Base-by-base conservation (phyloP, 2,329 filamentous ascomycete genomes). In the Leptographium procerum region DNA sequence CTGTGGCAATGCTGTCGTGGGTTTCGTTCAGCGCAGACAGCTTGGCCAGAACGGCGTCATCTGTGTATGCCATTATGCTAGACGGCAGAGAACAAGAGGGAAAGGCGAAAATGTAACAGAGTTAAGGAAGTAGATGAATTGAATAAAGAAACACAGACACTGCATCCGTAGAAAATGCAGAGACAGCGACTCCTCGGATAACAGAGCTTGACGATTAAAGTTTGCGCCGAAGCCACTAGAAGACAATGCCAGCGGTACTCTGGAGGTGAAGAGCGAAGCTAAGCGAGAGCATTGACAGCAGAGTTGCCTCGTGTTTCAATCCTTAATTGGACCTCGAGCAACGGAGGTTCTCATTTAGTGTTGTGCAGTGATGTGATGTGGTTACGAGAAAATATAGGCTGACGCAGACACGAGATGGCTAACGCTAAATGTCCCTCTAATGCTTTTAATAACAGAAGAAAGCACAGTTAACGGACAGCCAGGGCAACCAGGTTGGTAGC, bases 21-120 rank as follows among this genome's bases (percentile, higher is more conserved):
- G 91, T 95, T 74, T 99, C 95, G 73, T 96, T 96, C 62, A 99
- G 82, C 48, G 91, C 89, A 34, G 91, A 95, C 57, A 99, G 86
- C 77, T 96, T 96, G 57, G 92, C 90, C 71, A 91, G 84, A 58
- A 99, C 91, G 52, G 91, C 89, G 75, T 99, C 94, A 73, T 97
- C 91, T 64, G 88, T 94, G 75, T 96, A 97, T 52, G 94, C 86
- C 92, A 99, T 96, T 61, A 60, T 72, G 11, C 45, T 36, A 14
- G 11, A 3, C 26, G 13, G 29, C n/a, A 16, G 4, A 19, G 16
- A 11, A n/a, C n/a, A n/a, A 19, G 50, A 52, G 8, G 22, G 55
- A 31, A 36, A 56, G 48, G 31, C 10, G 28, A 60, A 67, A 48
- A 24, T 2, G 19, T 26, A 16, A 26, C 22, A 13, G 10, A 26